Conservation (phyloP, 1,284 basidiomycete species). For the Ceratobasidium sp. region DNA sequence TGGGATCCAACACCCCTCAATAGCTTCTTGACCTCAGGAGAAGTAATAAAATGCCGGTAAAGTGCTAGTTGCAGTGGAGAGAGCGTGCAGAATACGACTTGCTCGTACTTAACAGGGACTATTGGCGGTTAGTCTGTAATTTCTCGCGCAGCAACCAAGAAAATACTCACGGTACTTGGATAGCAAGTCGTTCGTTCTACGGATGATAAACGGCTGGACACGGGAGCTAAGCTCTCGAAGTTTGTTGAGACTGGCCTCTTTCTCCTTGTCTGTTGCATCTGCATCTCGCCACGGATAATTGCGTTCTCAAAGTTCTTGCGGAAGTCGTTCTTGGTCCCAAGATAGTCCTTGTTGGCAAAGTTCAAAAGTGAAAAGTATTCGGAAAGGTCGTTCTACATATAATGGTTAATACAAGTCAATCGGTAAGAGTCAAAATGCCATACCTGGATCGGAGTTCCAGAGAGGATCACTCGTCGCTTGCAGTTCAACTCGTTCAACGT, state of each 20-base stretch:
- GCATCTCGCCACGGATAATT: constrained; percentile 95
- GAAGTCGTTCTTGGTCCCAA: constrained; percentile 92
- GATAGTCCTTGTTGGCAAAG: constrained; percentile 96
- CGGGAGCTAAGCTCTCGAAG: constrained; percentile 90
- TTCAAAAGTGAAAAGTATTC: constrained; percentile 97
- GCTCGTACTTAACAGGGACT: constrained; percentile 99
- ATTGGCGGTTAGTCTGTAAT: not conserved
- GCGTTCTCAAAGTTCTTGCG: constrained; percentile 95
- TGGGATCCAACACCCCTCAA: constrained; percentile 91
- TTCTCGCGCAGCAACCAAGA: not conserved
- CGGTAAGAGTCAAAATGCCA: constrained; percentile 27
- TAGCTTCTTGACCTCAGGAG: constrained; percentile 91
- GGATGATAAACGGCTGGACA: constrained; percentile 96
- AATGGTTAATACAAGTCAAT: constrained; percentile 1
- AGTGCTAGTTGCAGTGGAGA: constrained; percentile 88
- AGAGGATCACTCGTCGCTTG: constrained; percentile 93
- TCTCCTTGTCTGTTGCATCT: constrained; percentile 83
- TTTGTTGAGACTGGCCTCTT: constrained; percentile 86
- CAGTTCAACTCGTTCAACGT: constrained; percentile 86
- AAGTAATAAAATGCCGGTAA: constrained; percentile 92
- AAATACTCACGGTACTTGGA: constrained; percentile 88
- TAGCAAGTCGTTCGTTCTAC: constrained; percentile 94
- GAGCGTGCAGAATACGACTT: constrained; percentile 95
- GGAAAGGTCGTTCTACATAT: constrained; percentile 85
- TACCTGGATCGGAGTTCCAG: constrained; percentile 95